Conservation (phyloP, 345 rosid genomes). For the Murraya paniculata region DNA sequence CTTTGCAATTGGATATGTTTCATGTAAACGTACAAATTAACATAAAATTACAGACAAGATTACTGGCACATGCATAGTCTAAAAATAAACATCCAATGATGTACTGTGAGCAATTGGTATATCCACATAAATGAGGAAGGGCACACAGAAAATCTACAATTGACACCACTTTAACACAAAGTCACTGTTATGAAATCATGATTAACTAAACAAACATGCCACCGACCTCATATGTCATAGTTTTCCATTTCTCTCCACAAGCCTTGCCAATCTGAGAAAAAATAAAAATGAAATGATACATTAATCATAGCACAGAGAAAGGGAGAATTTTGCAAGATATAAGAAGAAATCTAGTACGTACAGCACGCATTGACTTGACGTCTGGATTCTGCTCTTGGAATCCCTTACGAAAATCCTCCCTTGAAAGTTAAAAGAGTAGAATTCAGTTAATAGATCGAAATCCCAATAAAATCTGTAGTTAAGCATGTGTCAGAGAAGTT, state of each 20-base stretch:
- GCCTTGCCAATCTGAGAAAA: constrained; percentile 80
- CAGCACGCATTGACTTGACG: constrained; percentile 91
- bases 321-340: not conserved
- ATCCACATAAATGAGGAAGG: not conserved
- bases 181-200: not conserved
- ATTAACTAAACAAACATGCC: constrained; percentile 3
- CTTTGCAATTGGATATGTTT: not conserved
- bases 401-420: constrained; percentile 90
- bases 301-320: not conserved
- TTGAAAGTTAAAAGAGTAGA: constrained; percentile 23
- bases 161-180: not conserved
- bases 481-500: not conserved
- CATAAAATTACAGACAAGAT: not conserved
- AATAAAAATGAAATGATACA: constrained; percentile 4
- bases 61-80: not conserved
- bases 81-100: not conserved
- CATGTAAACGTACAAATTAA: not conserved
- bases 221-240: constrained; percentile 78
- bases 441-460: not conserved
- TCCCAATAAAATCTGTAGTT: not conserved
- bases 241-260: constrained; percentile 95
- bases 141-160: not conserved
- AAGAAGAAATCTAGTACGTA: constrained; percentile 29
- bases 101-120: not conserved
- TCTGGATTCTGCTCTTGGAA: constrained; percentile 83